phyloP scores from a whole-genome alignment of 805 yeast genomes.

The Yarrowia alimentaria region DNA sequence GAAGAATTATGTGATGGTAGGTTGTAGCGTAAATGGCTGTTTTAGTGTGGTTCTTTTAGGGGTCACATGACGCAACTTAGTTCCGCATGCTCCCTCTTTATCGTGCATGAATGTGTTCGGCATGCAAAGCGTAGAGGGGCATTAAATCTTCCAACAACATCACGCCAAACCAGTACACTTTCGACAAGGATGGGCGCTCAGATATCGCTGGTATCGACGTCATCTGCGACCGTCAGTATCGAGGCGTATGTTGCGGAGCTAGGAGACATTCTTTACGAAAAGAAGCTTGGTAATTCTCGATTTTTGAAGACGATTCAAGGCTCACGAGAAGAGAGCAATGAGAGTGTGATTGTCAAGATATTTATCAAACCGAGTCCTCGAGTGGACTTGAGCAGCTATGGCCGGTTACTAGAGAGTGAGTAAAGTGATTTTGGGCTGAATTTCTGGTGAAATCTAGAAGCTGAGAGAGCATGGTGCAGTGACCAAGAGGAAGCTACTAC shows the following conservation, averaged over 20 bases:
- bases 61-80: constrained; percentile 21
- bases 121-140: constrained; percentile 21
- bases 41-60: not conserved
- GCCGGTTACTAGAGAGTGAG: constrained; percentile 33
- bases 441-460: too few relatives aligned
- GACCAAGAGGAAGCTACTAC: too few relatives aligned
- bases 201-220: constrained; percentile 80
- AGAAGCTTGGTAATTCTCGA: constrained; percentile 74
- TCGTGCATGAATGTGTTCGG: constrained; percentile 22
- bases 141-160: not conserved
- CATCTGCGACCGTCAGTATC: constrained; percentile 87
- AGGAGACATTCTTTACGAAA: constrained; percentile 68
- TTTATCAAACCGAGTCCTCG: constrained; percentile 68
- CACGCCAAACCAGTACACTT: not conserved
- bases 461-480: too few relatives aligned
- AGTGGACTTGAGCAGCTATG: constrained; percentile 34
- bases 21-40: too few relatives aligned
- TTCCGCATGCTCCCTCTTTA: constrained; percentile 20
- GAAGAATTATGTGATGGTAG: too few relatives aligned
- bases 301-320: constrained; percentile 86
- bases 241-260: constrained; percentile 86
- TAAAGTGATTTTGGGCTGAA: constrained; percentile 1
- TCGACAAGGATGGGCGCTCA: constrained; percentile 70
- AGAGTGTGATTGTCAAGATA: constrained; percentile 73
- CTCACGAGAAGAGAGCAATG: constrained; percentile 54